Percentiles rank a stretch among this genome's conserved stretches.
Conservation (phyloP, 108 stramenopile genomes). For the Fistulifera solaris region DNA sequence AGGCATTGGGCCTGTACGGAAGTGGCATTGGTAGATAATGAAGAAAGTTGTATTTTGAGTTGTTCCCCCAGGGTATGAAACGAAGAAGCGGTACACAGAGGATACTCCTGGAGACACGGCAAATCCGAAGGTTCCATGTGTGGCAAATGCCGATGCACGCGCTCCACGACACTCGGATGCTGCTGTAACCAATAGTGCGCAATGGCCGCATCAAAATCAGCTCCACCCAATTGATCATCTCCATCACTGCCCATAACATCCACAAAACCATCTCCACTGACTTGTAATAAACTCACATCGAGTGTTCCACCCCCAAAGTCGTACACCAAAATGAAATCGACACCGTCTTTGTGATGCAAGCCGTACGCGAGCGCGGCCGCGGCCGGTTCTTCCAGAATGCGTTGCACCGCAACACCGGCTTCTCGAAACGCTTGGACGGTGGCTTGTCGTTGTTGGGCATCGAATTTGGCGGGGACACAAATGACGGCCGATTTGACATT, state of each 20-base stretch:
- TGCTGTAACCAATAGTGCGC: conserved; percentile 27
- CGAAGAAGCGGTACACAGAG: conserved; percentile 65
- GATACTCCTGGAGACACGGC: conserved; percentile 40
- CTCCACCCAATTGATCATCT: conserved; percentile 83
- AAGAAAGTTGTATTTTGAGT: conserved; percentile 68
- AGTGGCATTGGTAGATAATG: conserved; percentile 11
- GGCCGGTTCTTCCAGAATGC: conserved; percentile 88
- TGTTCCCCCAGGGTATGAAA: conserved; percentile 76
- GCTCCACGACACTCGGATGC: not conserved
- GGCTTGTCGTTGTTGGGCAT: conserved; percentile 68
- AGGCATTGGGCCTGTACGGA: conserved; percentile 11
- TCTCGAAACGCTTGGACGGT: conserved; percentile 69
- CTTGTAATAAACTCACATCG: conserved; percentile 88
- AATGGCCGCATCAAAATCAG: conserved; percentile 87
- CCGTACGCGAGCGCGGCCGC: conserved; percentile 97
- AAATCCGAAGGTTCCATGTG: conserved; percentile 21
- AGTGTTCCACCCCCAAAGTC: conserved; percentile 98
- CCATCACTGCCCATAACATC: conserved; percentile 92
- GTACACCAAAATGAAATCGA: conserved; percentile 94
- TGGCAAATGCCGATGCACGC: conserved; percentile 7
- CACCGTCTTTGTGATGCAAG: conserved; percentile 84
- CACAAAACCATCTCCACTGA: conserved; percentile 83
- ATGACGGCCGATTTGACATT: conserved; percentile 89
- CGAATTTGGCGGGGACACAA: conserved; percentile 95
- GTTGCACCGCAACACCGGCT: conserved; percentile 78